These are phyloP conservation scores for Ogataea corticis DNA, from an alignment of 805 yeast genomes.

Conservation along the genomic window DNA sequence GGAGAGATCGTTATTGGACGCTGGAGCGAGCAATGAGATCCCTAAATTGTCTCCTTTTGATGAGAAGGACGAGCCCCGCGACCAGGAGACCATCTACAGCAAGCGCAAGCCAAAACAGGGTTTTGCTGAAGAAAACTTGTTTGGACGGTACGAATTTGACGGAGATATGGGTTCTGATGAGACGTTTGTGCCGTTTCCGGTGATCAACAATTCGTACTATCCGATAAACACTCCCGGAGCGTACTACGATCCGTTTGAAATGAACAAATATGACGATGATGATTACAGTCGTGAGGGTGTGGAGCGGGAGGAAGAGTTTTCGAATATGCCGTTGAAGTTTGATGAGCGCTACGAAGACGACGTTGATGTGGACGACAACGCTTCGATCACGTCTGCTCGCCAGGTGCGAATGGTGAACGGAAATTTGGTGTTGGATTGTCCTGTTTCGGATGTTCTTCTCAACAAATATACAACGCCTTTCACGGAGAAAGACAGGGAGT, in stretches of 20 bases:
- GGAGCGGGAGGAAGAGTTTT: conserved; percentile 7
- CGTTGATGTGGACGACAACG: conserved; percentile 11
- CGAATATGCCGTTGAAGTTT: conserved; percentile 8
- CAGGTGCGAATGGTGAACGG: conserved; percentile 65
- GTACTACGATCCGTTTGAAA: conserved; percentile 33
- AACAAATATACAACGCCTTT: conserved; percentile 47
- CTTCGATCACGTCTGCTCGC: conserved; percentile 27
- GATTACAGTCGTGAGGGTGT: conserved; percentile 21
- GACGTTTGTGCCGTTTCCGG: conserved; percentile 38
- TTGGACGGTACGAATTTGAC: conserved; percentile 29
- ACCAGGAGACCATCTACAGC: background rate
- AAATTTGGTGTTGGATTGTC: conserved; percentile 84
- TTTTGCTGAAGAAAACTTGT: conserved; percentile 10
- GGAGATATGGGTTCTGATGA: conserved; percentile 27
- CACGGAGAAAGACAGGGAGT: conserved; percentile 55
- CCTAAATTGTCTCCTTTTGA: conserved; percentile 16
- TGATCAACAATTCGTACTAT: conserved; percentile 33
- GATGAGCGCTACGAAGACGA: conserved; percentile 9
- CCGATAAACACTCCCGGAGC: conserved; percentile 33
- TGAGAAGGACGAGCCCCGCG: conserved; percentile 8
- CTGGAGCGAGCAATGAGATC: conserved; percentile 1
- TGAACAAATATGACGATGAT: conserved; percentile 26
- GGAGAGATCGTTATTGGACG: conserved; percentile 3
- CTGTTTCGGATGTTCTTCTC: conserved; percentile 71
- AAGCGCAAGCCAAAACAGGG: conserved; percentile 6